Conservation (phyloP, 2,329 filamentous ascomycete species). For the Colletotrichum euphorbiae region DNA sequence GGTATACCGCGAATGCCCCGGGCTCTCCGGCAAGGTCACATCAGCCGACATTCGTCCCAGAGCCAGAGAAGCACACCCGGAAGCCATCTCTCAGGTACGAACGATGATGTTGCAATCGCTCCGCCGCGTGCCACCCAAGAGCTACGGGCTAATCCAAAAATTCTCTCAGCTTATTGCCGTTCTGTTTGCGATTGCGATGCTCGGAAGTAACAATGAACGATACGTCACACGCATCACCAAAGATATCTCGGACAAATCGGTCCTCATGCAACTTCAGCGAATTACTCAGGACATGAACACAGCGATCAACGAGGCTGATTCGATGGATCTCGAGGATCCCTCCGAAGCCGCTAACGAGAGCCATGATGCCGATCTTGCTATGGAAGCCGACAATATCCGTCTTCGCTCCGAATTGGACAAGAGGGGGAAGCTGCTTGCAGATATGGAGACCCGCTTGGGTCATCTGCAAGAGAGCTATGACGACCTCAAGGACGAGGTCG, state of each 20-base stretch:
- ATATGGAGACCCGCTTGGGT: constrained; percentile 69
- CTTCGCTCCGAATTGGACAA: constrained; percentile 64
- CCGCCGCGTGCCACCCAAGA: background rate
- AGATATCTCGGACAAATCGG: constrained; percentile 50
- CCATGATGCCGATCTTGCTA: constrained; percentile 66
- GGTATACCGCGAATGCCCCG: constrained; percentile 63
- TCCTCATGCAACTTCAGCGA: constrained; percentile 59
- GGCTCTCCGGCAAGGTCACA: constrained; percentile 64
- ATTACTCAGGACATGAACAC: constrained; percentile 57
- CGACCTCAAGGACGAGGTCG: constrained; percentile 72
- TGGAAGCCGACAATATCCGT: constrained; percentile 66
- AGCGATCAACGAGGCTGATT: constrained; percentile 49
- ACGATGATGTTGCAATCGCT: constrained; percentile 7
- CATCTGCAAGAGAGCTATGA: constrained; percentile 73
- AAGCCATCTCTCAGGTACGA: constrained; percentile 65
- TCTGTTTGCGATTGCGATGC: constrained; percentile 70
- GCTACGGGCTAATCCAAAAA: constrained; percentile 42
- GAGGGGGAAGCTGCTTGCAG: constrained; percentile 67
- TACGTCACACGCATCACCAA: constrained; percentile 61
- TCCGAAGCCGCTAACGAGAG: constrained; percentile 55
- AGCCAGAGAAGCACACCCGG: constrained; percentile 66
- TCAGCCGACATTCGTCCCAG: constrained; percentile 68
- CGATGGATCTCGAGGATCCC: constrained; percentile 50
- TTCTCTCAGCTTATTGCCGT: constrained; percentile 69
- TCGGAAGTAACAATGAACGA: constrained; percentile 66